A percentile compares a stretch with the other conserved stretches of the same genome.
Conservation (phyloP, 2,329 filamentous ascomycete genomes). For the Epichloe baconii region DNA sequence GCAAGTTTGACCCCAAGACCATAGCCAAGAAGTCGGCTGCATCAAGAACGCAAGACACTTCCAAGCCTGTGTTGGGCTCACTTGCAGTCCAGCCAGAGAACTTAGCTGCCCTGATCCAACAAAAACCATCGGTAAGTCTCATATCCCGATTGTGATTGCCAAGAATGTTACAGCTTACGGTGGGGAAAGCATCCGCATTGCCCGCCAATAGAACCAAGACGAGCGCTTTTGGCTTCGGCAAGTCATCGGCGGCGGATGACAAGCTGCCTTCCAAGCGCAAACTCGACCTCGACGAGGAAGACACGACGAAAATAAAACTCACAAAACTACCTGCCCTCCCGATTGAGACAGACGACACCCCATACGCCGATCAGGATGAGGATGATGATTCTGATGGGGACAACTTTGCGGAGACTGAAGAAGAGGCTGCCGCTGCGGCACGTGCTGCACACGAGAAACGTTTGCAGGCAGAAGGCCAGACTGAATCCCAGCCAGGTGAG, state of each 20-base stretch:
- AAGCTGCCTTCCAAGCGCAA: constrained; percentile 59
- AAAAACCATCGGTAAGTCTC: constrained; percentile 23
- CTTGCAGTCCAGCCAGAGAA: constrained; percentile 28
- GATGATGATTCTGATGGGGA: constrained; percentile 64
- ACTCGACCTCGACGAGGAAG: constrained; percentile 78
- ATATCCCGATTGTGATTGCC: not conserved
- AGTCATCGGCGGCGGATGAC: constrained; percentile 53
- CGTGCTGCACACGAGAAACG: constrained; percentile 77
- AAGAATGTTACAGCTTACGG: not conserved
- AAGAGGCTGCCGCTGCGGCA: constrained; percentile 75
- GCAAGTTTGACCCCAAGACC: constrained; percentile 78
- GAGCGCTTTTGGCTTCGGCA: constrained; percentile 72
- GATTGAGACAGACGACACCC: constrained; percentile 48
- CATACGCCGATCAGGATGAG: constrained; percentile 49
- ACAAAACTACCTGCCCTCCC: constrained; percentile 75
- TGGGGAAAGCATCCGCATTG: constrained; percentile 35
- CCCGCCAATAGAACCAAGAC: constrained; percentile 62
- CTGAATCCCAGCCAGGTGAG: constrained; percentile 31
- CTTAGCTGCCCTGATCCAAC: constrained; percentile 18
- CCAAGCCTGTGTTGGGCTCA: constrained; percentile 34
- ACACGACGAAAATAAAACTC: constrained; percentile 74
- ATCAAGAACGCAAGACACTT: constrained; percentile 39
- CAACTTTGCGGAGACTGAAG: constrained; percentile 70
- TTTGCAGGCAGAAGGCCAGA: constrained; percentile 35
- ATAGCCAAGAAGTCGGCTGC: constrained; percentile 68